Evolutionary conservation across 2,329 filamentous ascomycete genomes (phyloP), one percentile per base, ranked within the genome.

Genomic region (Alternaria viburni): DNA sequence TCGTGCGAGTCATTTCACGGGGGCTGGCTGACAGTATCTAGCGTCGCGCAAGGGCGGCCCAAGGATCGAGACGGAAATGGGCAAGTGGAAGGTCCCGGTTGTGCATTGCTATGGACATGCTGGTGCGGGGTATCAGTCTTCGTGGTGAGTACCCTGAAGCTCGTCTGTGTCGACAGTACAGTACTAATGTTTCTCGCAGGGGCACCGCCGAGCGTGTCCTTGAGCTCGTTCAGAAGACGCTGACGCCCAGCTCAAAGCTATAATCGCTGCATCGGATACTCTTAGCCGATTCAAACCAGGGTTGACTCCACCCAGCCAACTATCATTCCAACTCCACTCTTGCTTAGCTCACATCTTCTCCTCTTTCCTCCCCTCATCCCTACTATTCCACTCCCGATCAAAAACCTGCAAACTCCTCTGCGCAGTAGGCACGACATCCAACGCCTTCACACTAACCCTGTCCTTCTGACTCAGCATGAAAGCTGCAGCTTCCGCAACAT

Each of bases 71-170:
- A 88, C 70, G 1, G 81, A 86, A 75, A 90, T 92, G 74, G 82
- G 82, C 67, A 86, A 91, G 49, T 81, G 85, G 66, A 70, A 66
- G 5, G 66, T 77, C 1, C 54, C 89, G 86, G 32, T 86, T 87
- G 21, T 96, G 57, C 92, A 96, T 79, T 92, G 93, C 72, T 94
- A 94, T 72, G 92, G 92, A 0, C 91, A 93, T 78, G 88, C 89
- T 2, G 91, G 92, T 2, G 93, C 91, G 84, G 94, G 94, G 13
- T 97, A 85, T 77, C 84, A 85, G 75, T 80, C 81, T 6, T 81
- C 79, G 32, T 85, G 77, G 74, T 77, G 58, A 64, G 74, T 56
- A 15, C 10, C 0, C 4, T 28, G 17, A 15, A 17, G 15, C 7
- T 41, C 9, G 9, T 9, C 32, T 41, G n/a, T 41, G n/a, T 41